phyloP scores from a whole-genome alignment of 768 basidiomycete species.

The Fomitopsis pulvina region DNA sequence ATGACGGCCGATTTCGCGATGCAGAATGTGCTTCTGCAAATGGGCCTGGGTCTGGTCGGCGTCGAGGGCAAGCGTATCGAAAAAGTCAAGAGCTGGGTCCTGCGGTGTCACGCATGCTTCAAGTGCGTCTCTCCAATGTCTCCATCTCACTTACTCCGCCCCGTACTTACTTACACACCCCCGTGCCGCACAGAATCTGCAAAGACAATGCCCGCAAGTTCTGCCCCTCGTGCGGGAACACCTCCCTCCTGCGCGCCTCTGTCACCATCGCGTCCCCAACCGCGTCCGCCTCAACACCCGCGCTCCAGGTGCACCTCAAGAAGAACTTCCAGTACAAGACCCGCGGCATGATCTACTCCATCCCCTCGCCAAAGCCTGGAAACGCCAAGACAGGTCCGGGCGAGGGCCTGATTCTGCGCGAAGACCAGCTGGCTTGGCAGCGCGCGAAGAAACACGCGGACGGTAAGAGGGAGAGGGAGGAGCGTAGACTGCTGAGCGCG shows the following conservation, averaged over 20 bases:
- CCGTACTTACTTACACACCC: not conserved
- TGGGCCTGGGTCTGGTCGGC: slow-evolving; percentile 86
- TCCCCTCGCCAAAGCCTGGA: slow-evolving; percentile 86
- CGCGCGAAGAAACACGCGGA: slow-evolving; percentile 76
- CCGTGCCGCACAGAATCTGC: slow-evolving; percentile 60
- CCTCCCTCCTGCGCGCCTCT: slow-evolving; percentile 84
- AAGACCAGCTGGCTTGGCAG: slow-evolving; percentile 87
- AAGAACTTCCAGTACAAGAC: slow-evolving; percentile 91
- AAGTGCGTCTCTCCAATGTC: slow-evolving; percentile 58
- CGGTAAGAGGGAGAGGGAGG: slow-evolving; percentile 69
- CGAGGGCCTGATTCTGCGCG: slow-evolving; percentile 80
- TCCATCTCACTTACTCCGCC: not conserved
- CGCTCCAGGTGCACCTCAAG: slow-evolving; percentile 88
- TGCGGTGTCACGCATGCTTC: slow-evolving; percentile 98
- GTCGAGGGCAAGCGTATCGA: slow-evolving; percentile 87
- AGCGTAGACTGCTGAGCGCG: slow-evolving; percentile 64
- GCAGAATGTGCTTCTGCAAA: slow-evolving; percentile 95
- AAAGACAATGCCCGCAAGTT: slow-evolving; percentile 94
- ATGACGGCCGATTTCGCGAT: slow-evolving; percentile 99
- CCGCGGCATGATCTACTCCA: slow-evolving; percentile 88
- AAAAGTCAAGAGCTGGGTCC: slow-evolving; percentile 90
- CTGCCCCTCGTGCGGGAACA: slow-evolving; percentile 95
- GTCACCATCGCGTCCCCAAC: slow-evolving; percentile 74
- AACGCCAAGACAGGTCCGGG: slow-evolving; percentile 79
- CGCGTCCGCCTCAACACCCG: slow-evolving; percentile 53